phyloP scores from a whole-genome alignment of 2,329 filamentous ascomycete genomes.

The Basipetospora chlamydospora region DNA sequence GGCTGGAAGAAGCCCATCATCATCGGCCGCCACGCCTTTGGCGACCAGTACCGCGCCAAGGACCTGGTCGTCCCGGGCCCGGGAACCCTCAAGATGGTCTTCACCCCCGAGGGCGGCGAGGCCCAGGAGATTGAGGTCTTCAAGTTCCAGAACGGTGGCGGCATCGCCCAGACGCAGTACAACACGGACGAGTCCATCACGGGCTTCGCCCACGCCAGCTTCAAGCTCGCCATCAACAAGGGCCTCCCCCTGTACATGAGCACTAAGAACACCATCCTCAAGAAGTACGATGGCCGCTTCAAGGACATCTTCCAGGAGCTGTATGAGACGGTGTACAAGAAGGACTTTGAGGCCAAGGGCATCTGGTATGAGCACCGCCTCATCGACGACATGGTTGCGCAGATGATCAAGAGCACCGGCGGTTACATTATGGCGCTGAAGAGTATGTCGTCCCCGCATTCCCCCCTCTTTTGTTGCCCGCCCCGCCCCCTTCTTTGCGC shows the following conservation, averaged over 20 bases:
- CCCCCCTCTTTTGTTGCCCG: too few species aligned
- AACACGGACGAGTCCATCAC: conserved; percentile 93
- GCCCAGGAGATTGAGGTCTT: conserved; percentile 80
- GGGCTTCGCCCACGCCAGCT: conserved; percentile 89
- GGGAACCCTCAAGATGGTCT: conserved; percentile 89
- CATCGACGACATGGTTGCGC: conserved; percentile 99
- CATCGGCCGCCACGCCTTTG: conserved; percentile 95
- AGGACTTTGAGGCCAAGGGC: conserved; percentile 74
- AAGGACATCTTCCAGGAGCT: conserved; percentile 99
- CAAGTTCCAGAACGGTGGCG: conserved; percentile 74
- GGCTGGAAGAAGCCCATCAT: conserved; percentile 99
- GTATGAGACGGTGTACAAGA: conserved; percentile 77
- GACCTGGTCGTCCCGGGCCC: conserved; percentile 71
- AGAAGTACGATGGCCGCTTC: conserved; percentile 97
- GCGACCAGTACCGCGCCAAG: conserved; percentile 96
- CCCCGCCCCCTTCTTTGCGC: too few species aligned
- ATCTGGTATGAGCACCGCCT: conserved; percentile 99
- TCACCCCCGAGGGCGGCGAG: conserved; percentile 70
- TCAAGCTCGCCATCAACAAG: conserved; percentile 88
- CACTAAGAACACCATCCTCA: conserved; percentile 99
- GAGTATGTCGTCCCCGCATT: conserved; percentile 44
- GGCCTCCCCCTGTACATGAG: conserved; percentile 94
- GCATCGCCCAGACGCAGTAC: conserved; percentile 90
- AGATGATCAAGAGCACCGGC: conserved; percentile 98
- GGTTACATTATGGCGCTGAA: conserved; percentile 97